Evolutionary conservation across 257 asterid genomes (phyloP), one percentile per base, ranked within the genome.

Genomic region (Solanum etuberosum): DNA sequence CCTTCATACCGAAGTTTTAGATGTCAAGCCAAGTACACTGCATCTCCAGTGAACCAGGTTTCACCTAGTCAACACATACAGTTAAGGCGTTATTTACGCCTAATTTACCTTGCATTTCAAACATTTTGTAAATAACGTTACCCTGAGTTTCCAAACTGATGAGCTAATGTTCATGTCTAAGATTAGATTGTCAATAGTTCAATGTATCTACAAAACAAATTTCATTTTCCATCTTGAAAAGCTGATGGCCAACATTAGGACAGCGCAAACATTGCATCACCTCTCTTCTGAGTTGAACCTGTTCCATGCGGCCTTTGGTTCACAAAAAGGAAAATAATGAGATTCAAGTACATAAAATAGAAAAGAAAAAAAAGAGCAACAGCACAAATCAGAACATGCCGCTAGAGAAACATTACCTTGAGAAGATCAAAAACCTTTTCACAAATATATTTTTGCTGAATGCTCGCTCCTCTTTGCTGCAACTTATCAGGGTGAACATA

Each of bases 381-480:
- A 29, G 20, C 67, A 29, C 67, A 29, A 43, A 27, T 27, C 42
- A 31, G 31, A 81, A 31, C 65, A 27, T 31, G 85, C 68, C 23
- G 65, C 38, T 48, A 31, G 20, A 68, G 73, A 20, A 48, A 74
- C 32, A 89, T 37, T 89, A 97, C 99, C 99, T 97, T 94, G 83
- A 97, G 99, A 87, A 96, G 97, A 93, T 96, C 98, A 73, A 97
- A 97, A 85, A 97, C 97, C 92, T 97, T 97, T 89, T 97, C 99
- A 59, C 99, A 96, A 59, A 92, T 87, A 90, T 97, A 97, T 88
- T 97, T 97, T 86, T 97, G 99, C 90, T 92, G 95, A 90, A 97
- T 94, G 89, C 90, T 94, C 35, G 99, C 99, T 68, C 99, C 98
- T 86, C 98, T 92, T 89, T 97, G 99, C 90, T 97, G 99, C 92